Evolutionary conservation across 2,329 filamentous ascomycete genomes (phyloP), one percentile per base, ranked within the genome.

Genomic region (Venturia asperata): DNA sequence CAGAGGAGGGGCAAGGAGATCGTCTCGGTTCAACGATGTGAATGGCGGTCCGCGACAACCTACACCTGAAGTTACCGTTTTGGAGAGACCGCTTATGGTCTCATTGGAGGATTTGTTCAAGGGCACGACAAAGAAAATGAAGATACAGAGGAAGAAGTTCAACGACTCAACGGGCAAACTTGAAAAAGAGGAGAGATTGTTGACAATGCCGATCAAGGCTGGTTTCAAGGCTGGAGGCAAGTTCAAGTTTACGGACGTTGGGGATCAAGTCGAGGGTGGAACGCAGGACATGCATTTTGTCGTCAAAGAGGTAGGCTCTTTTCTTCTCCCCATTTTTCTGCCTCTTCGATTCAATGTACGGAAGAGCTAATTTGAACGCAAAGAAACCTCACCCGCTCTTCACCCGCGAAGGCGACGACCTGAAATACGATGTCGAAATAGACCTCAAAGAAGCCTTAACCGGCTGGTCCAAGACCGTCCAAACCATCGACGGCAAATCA

Each of bases 171-270:
- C 83, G 0, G 91, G 91, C 66, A 96, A 96, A 80, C 87, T 92
- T 70, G 90, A 85, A 55, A 89, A 88, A 3, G 90, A 92, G 67
- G 94, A 99, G 71, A 90, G 92, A 72, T 91, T 97, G 21, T 80
- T 99, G 39, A 92, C 96, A 73, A 93, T 97, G 63, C 91, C 92
- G 60, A 96, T 99, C 79, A 97, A 97, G 79, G 87, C 91, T 6
- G 94, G 94, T 66, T 79, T 97, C 77, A 97, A 97, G 79, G 92
- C 95, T 71, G 94, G 94, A 39, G 96, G 91, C 73, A 99, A 97
- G 82, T 96, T 99, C 77, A 97, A 97, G 78, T 99, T 96, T 74
- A 90, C 90, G 73, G 92, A 93, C 52, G 92, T 99, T n/a, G 94
- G 94, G 13, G 94, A 99, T 76, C 92, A 97, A 75, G 92, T 96